Evolutionary conservation across 1,284 basidiomycete species (phyloP), one percentile per base, ranked within the genome.

Genomic region (Trametes sp.): DNA sequence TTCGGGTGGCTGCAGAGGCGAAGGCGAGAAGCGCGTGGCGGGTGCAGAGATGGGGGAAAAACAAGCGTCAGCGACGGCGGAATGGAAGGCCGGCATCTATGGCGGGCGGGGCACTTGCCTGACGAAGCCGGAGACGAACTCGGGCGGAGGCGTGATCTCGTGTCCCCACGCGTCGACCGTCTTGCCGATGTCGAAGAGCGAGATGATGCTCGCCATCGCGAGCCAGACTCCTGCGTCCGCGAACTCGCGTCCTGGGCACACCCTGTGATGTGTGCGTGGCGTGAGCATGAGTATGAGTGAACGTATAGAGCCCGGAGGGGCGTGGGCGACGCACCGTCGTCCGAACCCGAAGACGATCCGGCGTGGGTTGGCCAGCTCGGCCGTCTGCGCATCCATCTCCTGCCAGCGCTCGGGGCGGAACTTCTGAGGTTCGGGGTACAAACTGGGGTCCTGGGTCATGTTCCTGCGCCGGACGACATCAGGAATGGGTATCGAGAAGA

Each of bases 321-420:
- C 14, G 38, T 41, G 26, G 6, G 26, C 19, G 10, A 11, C 64
- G 44, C 42, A 82, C 82, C 83, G 72, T 67, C 81, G 66, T 11
- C 74, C 76, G 62, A 75, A 77, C 2, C 75, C 75, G 59, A 76
- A 77, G 1, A 73, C 72, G 28, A 74, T 67, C 54, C 72, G 67
- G 54, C 64, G 68, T 13, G 72, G 70, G 57, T 79, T 66, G 10
- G 62, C 62, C 10, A 70, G 42, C 60, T 71, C 50, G 59, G 69
- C 29, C 57, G 65, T 57, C 36, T 67, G 61, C 10, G 24, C 38
- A 54, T 75, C 66, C 57, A 70, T 67, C 26, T 68, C 66, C 53
- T 69, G 54, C 69, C 73, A 77, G n/a, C 76, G 70, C 45, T 76
- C 75, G 6, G 75, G 75, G 9, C 57, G 59, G 66, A 78, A 78